Conservation (phyloP, 176 grass and related monocot genomes). For the Triticum turgidum region DNA sequence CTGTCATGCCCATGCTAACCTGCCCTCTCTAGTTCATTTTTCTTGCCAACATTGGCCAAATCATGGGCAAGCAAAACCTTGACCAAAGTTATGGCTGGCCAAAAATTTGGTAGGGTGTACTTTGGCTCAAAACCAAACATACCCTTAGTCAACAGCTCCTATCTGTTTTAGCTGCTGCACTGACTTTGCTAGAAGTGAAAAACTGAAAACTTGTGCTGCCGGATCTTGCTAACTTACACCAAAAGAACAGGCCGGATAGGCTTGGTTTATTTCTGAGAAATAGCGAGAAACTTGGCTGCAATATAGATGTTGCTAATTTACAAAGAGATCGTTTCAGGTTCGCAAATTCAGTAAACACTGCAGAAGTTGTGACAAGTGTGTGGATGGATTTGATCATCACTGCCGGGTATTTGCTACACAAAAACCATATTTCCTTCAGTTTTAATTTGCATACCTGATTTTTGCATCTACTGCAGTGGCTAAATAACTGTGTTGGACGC, state of each 20-base stretch:
- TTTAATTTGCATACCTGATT: constrained; percentile 27
- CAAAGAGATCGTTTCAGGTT: constrained; percentile 56
- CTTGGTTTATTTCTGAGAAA: not conserved
- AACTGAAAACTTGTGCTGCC: not conserved
- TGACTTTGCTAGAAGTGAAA: constrained; percentile 14
- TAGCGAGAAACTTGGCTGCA: not conserved
- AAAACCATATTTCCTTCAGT: constrained; percentile 3
- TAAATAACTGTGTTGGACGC: constrained; percentile 96
- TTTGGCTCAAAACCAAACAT: no score
- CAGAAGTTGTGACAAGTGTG: constrained; percentile 99
- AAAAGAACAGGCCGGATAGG: not conserved
- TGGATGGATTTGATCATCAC: constrained; percentile 99
- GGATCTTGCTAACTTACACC: constrained; percentile 18
- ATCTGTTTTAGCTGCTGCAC: constrained; percentile 16
- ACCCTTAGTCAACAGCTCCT: not conserved
- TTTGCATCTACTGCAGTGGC: constrained; percentile 66
- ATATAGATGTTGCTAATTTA: constrained; percentile 1
- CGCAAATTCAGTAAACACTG: constrained; percentile 96
- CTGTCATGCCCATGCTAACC: no score
- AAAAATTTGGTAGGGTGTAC: no score
- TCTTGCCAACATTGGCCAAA: no score
- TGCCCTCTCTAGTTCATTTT: no score
- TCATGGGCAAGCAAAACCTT: no score
- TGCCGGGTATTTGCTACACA: constrained; percentile 72
- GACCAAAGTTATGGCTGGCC: no score